Conservation (phyloP, 2,329 filamentous ascomycete species). For the Trichoderma endophyticum region DNA sequence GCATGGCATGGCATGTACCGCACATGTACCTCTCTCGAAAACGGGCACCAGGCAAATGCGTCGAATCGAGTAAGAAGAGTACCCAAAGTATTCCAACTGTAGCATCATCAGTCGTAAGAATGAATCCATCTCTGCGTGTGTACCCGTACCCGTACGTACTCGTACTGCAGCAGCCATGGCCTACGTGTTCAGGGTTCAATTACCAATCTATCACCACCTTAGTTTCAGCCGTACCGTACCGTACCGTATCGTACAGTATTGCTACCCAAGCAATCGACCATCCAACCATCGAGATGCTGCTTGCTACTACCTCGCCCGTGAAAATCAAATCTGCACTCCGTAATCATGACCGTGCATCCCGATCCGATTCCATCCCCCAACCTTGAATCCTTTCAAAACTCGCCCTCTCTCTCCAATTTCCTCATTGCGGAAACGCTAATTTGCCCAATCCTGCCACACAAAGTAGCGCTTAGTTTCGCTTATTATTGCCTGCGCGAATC, state of each 20-base stretch:
- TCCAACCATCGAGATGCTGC: too few species aligned
- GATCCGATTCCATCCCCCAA: not conserved
- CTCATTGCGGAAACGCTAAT: not conserved
- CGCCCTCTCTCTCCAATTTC: not conserved
- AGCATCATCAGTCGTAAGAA: not conserved
- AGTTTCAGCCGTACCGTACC: too few species aligned
- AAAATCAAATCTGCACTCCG: too few species aligned
- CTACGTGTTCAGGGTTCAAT: too few species aligned
- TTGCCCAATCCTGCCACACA: not conserved
- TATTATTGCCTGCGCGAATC: constrained; percentile 3
- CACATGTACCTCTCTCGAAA: not conserved
- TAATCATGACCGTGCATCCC: too few species aligned
- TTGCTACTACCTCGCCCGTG: too few species aligned
- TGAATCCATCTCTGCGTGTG: too few species aligned
- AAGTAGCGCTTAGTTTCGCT: constrained; percentile 12
- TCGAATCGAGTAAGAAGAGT: not conserved
- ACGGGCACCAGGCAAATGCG: not conserved
- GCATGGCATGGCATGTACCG: not conserved
- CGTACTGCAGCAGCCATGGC: too few species aligned
- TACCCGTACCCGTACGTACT: too few species aligned
- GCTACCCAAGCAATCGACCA: too few species aligned
- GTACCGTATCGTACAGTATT: too few species aligned
- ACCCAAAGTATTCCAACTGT: not conserved
- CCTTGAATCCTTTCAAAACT: not conserved
- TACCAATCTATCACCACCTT: too few species aligned